A percentile compares a stretch with the other conserved stretches of the same genome.
These are phyloP conservation scores for Aspergillus phoenicis DNA, from an alignment of 2,329 filamentous ascomycete species.

Conservation along the genomic window DNA sequence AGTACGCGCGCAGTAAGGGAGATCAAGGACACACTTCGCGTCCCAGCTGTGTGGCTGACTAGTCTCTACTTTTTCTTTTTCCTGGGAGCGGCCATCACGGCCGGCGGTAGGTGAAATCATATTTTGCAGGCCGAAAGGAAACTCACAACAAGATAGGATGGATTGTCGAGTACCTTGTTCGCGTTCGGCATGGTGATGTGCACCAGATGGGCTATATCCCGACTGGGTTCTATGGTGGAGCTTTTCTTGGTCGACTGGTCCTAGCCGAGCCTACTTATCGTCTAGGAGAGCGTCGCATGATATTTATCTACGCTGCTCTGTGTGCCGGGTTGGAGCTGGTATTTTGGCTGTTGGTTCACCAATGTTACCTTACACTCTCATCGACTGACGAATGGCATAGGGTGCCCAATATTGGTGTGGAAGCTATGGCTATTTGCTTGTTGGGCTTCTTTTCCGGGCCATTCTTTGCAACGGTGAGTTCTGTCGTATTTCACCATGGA, in stretches of 20 bases:
- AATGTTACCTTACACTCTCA: too few species aligned
- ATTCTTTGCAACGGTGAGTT: slow-evolving; percentile 57
- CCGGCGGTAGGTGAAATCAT: slow-evolving; percentile 36
- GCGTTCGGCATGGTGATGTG: slow-evolving; percentile 60
- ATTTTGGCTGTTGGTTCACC: slow-evolving; percentile 56
- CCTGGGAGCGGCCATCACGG: slow-evolving; percentile 59
- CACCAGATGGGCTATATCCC: slow-evolving; percentile 64
- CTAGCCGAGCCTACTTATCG: slow-evolving; percentile 63
- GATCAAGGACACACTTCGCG: slow-evolving; percentile 28
- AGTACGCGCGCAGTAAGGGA: slow-evolving; percentile 21
- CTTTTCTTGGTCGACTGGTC: slow-evolving; percentile 58
- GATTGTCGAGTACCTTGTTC: slow-evolving; percentile 67
- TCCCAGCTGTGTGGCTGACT: slow-evolving; percentile 55
- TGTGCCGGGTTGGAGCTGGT: slow-evolving; percentile 59
- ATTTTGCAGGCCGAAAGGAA: background rate
- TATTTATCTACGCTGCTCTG: slow-evolving; percentile 56
- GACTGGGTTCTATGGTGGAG: slow-evolving; percentile 62
- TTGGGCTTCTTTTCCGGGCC: slow-evolving; percentile 62
- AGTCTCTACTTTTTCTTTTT: slow-evolving; percentile 68
- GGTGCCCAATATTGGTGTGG: slow-evolving; percentile 51
- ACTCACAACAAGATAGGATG: slow-evolving; percentile 48
- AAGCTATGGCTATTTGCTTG: slow-evolving; percentile 57
- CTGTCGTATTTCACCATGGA: background rate
- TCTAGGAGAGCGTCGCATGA: slow-evolving; percentile 61
- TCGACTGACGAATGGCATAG: slow-evolving; percentile 8